Conservation (phyloP, 345 rosid genomes). For the Moricandia arvensis region DNA sequence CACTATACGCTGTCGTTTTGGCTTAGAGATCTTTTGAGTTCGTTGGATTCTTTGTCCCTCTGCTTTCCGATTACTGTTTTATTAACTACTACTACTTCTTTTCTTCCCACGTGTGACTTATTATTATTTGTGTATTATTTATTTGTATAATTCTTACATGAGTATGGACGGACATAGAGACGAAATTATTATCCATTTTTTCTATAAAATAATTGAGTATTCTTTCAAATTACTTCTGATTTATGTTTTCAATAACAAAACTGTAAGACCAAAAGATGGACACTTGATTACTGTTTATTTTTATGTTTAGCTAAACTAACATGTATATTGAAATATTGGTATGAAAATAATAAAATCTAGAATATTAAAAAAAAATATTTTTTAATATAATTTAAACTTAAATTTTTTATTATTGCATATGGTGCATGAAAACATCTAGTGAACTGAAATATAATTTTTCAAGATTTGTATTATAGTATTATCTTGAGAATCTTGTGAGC, state of each 20-base stretch:
- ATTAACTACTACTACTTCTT: not conserved
- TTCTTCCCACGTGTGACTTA: not conserved
- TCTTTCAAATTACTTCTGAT: not conserved
- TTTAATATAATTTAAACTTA: too few relatives aligned
- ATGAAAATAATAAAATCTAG: too few relatives aligned
- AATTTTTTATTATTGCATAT: too few relatives aligned
- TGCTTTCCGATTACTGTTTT: conserved; percentile 7
- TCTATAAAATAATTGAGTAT: not conserved
- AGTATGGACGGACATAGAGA: not conserved
- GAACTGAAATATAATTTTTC: not conserved
- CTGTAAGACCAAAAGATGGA: too few relatives aligned
- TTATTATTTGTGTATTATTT: not conserved
- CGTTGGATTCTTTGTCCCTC: conserved; percentile 12
- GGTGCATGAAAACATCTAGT: too few relatives aligned
- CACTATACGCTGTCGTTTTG: conserved; percentile 54
- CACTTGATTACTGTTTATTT: too few relatives aligned
- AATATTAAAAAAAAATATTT: too few relatives aligned
- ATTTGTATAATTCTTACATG: not conserved
- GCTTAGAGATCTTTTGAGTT: conserved; percentile 41
- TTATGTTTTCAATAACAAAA: too few relatives aligned
- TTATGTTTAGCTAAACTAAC: too few relatives aligned
- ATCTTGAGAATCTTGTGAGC: not conserved
- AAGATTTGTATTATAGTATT: not conserved
- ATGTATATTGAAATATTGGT: too few relatives aligned
- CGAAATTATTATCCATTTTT: not conserved